Evolutionary conservation across 2,329 filamentous ascomycete genomes (phyloP).

Genomic region (Geoglossum cookeanum): DNA sequence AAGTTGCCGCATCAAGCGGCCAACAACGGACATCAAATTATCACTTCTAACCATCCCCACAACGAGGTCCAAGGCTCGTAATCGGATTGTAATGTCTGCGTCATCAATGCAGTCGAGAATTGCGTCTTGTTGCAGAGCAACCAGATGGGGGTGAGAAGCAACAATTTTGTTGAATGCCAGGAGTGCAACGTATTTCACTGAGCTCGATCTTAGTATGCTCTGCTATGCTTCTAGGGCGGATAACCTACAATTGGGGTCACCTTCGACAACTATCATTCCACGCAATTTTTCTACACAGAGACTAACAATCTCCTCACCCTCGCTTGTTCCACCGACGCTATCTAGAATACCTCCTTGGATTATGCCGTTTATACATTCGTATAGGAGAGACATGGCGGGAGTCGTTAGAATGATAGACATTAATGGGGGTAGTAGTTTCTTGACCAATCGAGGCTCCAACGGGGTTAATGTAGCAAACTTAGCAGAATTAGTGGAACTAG

Average conservation of each 20-base stretch:
- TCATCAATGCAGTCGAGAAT: constrained; percentile 95
- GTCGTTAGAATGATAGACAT: constrained; percentile 90
- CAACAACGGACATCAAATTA: constrained; percentile 67
- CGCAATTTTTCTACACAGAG: constrained; percentile 84
- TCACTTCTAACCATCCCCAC: constrained; percentile 85
- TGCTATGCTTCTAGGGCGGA: neutral
- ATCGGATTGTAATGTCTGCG: constrained; percentile 83
- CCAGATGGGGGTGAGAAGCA: constrained; percentile 66
- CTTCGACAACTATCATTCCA: constrained; percentile 84
- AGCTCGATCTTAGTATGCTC: neutral
- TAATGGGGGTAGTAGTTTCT: constrained; percentile 76
- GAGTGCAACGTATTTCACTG: constrained; percentile 92
- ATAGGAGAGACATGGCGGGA: constrained; percentile 90
- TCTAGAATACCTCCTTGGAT: constrained; percentile 91
- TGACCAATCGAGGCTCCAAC: constrained; percentile 73
- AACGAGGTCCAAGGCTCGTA: constrained; percentile 78
- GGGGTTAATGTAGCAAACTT: constrained; percentile 91
- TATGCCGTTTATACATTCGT: constrained; percentile 96
- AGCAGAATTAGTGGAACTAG: constrained; percentile 9
- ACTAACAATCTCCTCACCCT: constrained; percentile 78
- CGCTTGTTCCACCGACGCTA: constrained; percentile 56
- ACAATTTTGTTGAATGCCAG: constrained; percentile 94
- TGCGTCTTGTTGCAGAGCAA: constrained; percentile 85
- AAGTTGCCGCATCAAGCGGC: constrained; percentile 73
- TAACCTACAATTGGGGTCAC: constrained; percentile 71